These are phyloP conservation scores for Calonectria naviculata DNA, from an alignment of 2,329 filamentous ascomycete genomes.

Conservation along the genomic window DNA sequence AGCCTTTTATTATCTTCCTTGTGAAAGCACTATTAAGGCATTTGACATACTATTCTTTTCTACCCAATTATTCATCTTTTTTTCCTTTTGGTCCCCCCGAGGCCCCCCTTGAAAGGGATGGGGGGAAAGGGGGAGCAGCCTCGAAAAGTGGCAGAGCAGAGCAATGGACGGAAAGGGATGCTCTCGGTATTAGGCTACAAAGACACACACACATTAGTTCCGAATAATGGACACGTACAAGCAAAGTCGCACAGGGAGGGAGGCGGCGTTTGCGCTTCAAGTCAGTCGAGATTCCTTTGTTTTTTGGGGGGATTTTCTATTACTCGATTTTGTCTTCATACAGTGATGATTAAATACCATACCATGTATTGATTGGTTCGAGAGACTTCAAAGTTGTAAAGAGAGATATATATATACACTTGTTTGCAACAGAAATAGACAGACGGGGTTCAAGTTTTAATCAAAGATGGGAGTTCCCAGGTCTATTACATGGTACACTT, in stretches of 20 bases:
- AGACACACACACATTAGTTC: slow-evolving; percentile 10
- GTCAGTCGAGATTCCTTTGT: slow-evolving; percentile 8
- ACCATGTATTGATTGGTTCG: not conserved
- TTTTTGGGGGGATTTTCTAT: not conserved
- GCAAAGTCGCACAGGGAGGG: slow-evolving; percentile 2
- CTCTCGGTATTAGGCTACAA: slow-evolving; percentile 15
- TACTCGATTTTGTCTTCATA: not conserved
- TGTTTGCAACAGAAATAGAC: not conserved
- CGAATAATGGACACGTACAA: slow-evolving; percentile 23
- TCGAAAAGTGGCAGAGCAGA: slow-evolving; percentile 19
- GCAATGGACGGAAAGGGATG: slow-evolving; percentile 9
- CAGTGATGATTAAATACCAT: slow-evolving; percentile 5
- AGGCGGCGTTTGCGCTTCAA: slow-evolving; percentile 10
- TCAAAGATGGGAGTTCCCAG: slow-evolving; percentile 25
- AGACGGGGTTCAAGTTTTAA: not conserved
- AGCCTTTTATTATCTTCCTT: slow-evolving; percentile 16
- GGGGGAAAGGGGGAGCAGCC: slow-evolving; percentile 10
- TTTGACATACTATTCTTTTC: slow-evolving; percentile 17
- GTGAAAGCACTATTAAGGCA: slow-evolving; percentile 19
- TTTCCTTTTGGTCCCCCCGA: not conserved
- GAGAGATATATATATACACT: slow-evolving; percentile 5
- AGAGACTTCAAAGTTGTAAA: not conserved
- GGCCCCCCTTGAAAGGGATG: slow-evolving; percentile 6
- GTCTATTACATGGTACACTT: slow-evolving; percentile 28
- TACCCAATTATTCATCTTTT: slow-evolving; percentile 13